phyloP scores from a whole-genome alignment of 176 grass and related monocot species.

The Puya raimondii region DNA sequence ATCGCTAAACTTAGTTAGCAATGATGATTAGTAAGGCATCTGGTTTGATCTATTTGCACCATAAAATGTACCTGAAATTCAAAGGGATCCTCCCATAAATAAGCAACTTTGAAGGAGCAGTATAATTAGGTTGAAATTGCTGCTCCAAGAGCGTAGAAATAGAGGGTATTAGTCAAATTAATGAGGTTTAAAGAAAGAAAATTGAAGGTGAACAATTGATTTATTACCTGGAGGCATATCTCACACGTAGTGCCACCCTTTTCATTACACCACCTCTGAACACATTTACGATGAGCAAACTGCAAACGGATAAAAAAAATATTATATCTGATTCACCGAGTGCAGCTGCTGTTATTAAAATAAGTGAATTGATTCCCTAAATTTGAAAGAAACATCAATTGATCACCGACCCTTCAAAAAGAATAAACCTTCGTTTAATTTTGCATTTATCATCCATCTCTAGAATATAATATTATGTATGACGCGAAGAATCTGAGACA shows the following conservation, averaged over 20 bases:
- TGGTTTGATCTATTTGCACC: background rate
- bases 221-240: constrained; percentile 81
- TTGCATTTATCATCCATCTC: no score
- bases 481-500: no score
- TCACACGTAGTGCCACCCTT: constrained; percentile 77
- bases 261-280: constrained; percentile 84
- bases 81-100: constrained; percentile 36
- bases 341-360: no score
- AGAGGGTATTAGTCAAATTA: background rate
- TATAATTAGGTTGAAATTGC: constrained; percentile 54
- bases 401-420: no score
- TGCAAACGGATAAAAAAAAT: constrained; percentile 11
- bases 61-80: constrained; percentile 44
- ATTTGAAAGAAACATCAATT: no score
- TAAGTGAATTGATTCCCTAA: no score
- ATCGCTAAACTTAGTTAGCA: background rate
- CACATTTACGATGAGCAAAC: constrained; percentile 66
- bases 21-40: background rate
- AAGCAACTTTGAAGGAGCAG: constrained; percentile 38
- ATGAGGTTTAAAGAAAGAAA: background rate
- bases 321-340: background rate
- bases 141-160: background rate
- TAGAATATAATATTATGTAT: no score
- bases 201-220: background rate
- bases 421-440: no score